Base-by-base conservation (phyloP, 2,329 filamentous ascomycete genomes). In the Pleurostoma richardsiae region DNA sequence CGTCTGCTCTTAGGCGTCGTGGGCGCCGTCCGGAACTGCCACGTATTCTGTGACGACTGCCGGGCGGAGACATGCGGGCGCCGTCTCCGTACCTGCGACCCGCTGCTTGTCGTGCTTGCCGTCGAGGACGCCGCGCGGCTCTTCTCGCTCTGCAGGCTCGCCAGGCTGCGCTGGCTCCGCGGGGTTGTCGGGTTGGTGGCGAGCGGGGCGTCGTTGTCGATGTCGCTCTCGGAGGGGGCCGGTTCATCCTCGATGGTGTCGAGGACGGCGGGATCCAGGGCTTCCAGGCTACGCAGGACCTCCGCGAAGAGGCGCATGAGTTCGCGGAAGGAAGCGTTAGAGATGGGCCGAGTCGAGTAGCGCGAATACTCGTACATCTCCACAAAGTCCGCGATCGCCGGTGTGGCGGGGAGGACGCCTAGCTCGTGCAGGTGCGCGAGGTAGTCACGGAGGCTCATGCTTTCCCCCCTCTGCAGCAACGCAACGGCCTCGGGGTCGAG, bases 251-350 rank as follows among this genome's bases (percentile, higher is more conserved):
- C 50, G 31, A 56, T 46, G 10, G 52, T 55, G 29, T 65, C 61
- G 4, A 89, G 60, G 4, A 82, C 62, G 0, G 68, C 68, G 0
- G 77, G 69, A 48, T 85, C 73, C 3, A 89, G 68, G 0, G 79
- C 74, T 29, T 72, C 77, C 87, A 97, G 95, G 19, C 76, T 79
- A 44, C 86, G 81, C 10, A 97, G 71, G 0, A 97, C 71, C 45
- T 87, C 82, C 2, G 91, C 87, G 64, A 97, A 96, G 29, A 88
- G 74, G 47, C 83, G 79, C 90, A 96, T 96, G 30, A 96, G 71
- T 27, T 77, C 70, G 36, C 86, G 77, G 61, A 99, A 97, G 44
- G 85, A 77, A 0, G 67, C 59, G 55, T 91, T 85, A 3, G 80
- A 77, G 4, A 96, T 70, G 1, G 85, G 79, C 4, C 73, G 70